Evolutionary conservation across 306 rosid genomes (phyloP).

Genomic region (Dalbergia cultrata): DNA sequence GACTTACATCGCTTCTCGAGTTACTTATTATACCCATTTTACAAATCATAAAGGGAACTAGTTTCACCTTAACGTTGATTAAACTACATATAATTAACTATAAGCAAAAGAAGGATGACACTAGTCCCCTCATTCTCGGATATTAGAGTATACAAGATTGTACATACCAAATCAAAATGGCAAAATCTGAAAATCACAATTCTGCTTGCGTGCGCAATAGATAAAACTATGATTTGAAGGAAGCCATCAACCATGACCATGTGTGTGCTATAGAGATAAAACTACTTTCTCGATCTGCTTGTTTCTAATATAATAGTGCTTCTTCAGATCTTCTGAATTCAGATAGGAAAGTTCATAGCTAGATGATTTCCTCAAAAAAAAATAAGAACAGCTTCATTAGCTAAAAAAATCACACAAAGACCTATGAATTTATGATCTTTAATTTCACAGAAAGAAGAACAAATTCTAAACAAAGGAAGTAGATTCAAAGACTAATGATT

Average conservation of each 20-base stretch:
- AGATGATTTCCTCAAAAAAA: no score
- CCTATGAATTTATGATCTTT: neutral
- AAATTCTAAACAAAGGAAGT: neutral
- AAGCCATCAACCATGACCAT: no score
- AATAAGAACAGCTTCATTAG: neutral
- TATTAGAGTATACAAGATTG: no score
- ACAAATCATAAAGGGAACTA: neutral
- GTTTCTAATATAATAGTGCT: neutral
- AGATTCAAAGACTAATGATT: neutral
- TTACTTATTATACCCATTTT: no score
- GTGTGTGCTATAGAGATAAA: neutral
- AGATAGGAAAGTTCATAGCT: neutral
- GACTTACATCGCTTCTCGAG: no score
- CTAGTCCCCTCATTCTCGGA: no score
- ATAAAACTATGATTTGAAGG: no score
- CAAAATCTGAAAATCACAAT: no score
- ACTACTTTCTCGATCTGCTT: neutral
- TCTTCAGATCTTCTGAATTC: neutral
- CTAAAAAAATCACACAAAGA: neutral
- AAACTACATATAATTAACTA: no score
- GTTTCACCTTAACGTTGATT: neutral
- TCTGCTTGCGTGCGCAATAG: no score
- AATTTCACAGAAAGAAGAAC: neutral
- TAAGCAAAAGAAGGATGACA: no score
- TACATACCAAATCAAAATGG: no score